phyloP scores from a whole-genome alignment of 345 rosid species.

The Eucalyptus cloeziana region DNA sequence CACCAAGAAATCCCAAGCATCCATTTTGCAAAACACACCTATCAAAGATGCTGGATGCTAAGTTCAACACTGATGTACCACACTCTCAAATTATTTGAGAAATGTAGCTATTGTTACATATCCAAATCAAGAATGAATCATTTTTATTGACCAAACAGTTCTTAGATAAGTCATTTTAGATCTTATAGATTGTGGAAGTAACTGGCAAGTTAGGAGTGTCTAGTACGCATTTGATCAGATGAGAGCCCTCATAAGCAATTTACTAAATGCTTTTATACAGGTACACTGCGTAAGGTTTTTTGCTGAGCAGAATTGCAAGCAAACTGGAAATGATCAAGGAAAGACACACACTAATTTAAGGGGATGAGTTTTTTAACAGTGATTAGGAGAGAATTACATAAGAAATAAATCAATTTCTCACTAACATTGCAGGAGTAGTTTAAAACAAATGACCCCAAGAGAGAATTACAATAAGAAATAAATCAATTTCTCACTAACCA shows the following conservation, averaged over 20 bases:
- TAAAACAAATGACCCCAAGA: too few relatives aligned
- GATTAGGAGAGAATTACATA: too few relatives aligned
- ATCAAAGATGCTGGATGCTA: background rate
- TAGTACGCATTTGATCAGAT: accelerated
- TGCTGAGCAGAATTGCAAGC: background rate
- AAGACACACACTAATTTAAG: background rate
- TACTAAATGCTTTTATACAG: background rate
- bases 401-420: background rate
- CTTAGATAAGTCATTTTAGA: background rate
- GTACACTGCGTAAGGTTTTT: background rate
- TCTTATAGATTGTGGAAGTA: background rate
- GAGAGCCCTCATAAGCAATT: background rate
- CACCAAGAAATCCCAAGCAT: background rate
- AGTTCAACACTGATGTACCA: background rate
- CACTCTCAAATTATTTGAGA: background rate
- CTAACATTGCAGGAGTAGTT: background rate
- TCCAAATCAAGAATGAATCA: background rate
- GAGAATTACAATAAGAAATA: too few relatives aligned
- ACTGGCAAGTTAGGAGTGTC: background rate
- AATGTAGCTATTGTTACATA: background rate
- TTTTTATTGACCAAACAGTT: background rate
- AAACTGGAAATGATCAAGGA: background rate
- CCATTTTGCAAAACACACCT: background rate
- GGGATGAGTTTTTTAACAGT: too few relatives aligned
- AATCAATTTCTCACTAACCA: too few relatives aligned